These are phyloP conservation scores for Pestalotiopsis sp. DNA, from an alignment of 2,329 filamentous ascomycete genomes.

Conservation along the genomic window DNA sequence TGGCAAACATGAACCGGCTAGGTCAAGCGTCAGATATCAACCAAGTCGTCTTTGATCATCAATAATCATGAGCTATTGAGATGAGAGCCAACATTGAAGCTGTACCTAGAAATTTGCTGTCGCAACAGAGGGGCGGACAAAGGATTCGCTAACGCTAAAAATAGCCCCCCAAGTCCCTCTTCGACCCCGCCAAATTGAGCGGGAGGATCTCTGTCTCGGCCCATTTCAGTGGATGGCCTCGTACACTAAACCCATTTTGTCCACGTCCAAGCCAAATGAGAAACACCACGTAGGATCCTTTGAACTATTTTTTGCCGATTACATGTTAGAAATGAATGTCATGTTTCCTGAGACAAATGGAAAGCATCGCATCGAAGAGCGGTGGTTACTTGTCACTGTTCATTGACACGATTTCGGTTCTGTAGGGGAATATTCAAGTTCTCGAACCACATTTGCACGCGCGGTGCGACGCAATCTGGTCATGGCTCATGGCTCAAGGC, in stretches of 20 bases:
- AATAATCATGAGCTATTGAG: too few species aligned
- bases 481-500: background rate
- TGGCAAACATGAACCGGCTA: too few species aligned
- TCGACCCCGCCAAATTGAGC: background rate
- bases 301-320: background rate
- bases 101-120: too few species aligned
- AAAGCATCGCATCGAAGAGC: too few species aligned
- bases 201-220: background rate
- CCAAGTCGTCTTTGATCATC: too few species aligned
- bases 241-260: conserved; percentile 1
- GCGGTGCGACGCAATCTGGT: background rate
- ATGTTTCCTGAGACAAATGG: background rate
- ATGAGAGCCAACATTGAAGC: too few species aligned
- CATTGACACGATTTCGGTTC: too few species aligned
- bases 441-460: too few species aligned
- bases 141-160: background rate
- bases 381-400: too few species aligned
- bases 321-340: background rate
- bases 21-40: too few species aligned
- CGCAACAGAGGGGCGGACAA: background rate
- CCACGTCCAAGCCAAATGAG: background rate
- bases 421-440: too few species aligned
- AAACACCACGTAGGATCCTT: background rate
- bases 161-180: background rate
- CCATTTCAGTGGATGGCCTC: background rate